phyloP scores from a whole-genome alignment of 2,329 filamentous ascomycete genomes.

The Xylaria sp. region DNA sequence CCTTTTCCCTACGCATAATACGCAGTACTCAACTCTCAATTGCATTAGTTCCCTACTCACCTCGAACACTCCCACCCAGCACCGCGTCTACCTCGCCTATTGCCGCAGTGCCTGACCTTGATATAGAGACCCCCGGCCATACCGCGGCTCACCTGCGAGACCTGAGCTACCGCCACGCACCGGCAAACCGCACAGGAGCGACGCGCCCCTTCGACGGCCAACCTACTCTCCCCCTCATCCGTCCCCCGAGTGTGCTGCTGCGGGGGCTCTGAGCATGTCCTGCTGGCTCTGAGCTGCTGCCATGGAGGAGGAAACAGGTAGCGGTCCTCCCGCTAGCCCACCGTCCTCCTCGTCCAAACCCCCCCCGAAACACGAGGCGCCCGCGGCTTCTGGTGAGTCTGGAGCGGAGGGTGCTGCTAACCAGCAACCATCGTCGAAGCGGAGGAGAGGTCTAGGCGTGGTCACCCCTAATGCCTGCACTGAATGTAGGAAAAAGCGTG shows the following conservation, averaged over 20 bases:
- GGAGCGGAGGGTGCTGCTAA: conserved; percentile 25
- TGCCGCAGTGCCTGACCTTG: too few species aligned
- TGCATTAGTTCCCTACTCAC: not conserved
- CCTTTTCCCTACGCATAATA: not conserved
- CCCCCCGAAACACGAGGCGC: conserved; percentile 31
- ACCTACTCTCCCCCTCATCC: not conserved
- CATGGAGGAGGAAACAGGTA: conserved; percentile 38
- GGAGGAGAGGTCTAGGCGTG: conserved; percentile 56
- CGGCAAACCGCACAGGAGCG: not conserved
- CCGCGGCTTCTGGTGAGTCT: conserved; percentile 21
- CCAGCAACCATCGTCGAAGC: conserved; percentile 49
- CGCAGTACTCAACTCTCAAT: not conserved
- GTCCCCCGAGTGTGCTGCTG: too few species aligned
- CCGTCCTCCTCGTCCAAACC: conserved; percentile 30
- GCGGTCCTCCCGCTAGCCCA: conserved; percentile 27
- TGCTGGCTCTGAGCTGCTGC: conserved; percentile 19
- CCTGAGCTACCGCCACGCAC: too few species aligned
- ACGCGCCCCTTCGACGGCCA: conserved; percentile 1
- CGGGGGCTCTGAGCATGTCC: conserved; percentile 29
- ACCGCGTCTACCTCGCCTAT: too few species aligned
- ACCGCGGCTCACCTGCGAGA: not conserved
- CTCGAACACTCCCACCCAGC: too few species aligned
- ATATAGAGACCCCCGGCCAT: too few species aligned
- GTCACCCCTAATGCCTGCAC: conserved; percentile 64
- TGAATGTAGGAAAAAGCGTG: conserved; percentile 64